A percentile compares a stretch with the other conserved stretches of the same genome.
Evolutionary conservation across 2,329 filamentous ascomycete genomes (phyloP).

Genomic region (Penicillium sp.): DNA sequence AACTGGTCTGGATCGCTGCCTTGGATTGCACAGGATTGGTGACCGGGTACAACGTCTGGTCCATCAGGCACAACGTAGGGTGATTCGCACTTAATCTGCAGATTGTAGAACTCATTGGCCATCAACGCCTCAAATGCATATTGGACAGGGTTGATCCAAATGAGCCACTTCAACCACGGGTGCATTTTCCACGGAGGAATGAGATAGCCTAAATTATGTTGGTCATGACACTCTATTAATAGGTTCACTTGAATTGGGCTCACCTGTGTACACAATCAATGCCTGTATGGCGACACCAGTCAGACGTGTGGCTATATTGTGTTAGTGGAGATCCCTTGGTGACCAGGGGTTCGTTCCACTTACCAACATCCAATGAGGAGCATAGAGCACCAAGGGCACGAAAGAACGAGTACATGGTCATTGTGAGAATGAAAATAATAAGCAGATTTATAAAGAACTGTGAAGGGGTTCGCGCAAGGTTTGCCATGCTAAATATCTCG

Average conservation of each 20-base stretch:
- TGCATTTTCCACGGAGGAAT: slow-evolving; percentile 62
- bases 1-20: slow-evolving; percentile 55
- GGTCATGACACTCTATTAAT: background rate
- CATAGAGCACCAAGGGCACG: slow-evolving; percentile 50
- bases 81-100: slow-evolving; percentile 54
- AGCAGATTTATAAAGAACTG: slow-evolving; percentile 62
- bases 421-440: slow-evolving; percentile 53
- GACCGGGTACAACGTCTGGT: slow-evolving; percentile 44
- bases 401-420: slow-evolving; percentile 57
- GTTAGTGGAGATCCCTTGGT: background rate
- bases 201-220: slow-evolving; percentile 53
- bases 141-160: slow-evolving; percentile 64
- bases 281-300: slow-evolving; percentile 50
- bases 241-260: background rate
- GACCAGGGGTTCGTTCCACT: slow-evolving; percentile 6
- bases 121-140: slow-evolving; percentile 68
- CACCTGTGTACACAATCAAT: slow-evolving; percentile 57
- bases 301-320: slow-evolving; percentile 44
- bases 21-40: slow-evolving; percentile 59
- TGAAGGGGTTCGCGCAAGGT: slow-evolving; percentile 54
- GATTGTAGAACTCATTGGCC: slow-evolving; percentile 66
- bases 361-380: slow-evolving; percentile 49
- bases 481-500: slow-evolving; percentile 46
- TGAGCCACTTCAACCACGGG: slow-evolving; percentile 62
- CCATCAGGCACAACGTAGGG: slow-evolving; percentile 57